Evolutionary conservation across 768 basidiomycete species (phyloP).

Genomic region (Mycena floridula): DNA sequence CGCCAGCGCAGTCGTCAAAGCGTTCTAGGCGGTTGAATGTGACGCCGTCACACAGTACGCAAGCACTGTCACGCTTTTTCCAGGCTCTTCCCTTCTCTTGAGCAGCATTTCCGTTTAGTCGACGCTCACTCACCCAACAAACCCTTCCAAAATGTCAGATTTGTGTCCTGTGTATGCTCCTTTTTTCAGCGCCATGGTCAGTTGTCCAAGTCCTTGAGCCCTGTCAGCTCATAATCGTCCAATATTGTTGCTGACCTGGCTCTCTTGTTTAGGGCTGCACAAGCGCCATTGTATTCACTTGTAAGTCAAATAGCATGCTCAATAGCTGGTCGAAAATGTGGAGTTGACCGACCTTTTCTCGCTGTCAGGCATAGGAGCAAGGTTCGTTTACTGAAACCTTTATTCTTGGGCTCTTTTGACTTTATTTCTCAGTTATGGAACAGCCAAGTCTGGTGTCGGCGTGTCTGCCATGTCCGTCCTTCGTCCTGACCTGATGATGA

Average conservation of each 20-base stretch:
- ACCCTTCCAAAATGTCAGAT: constrained; percentile 52
- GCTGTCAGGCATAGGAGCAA: constrained; percentile 72
- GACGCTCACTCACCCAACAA: background rate
- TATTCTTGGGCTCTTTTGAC: constrained; percentile 4
- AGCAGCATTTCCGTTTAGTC: too few species aligned
- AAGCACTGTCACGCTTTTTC: too few species aligned
- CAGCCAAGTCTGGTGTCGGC: constrained; percentile 97
- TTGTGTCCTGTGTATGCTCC: constrained; percentile 93
- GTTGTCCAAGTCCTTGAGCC: constrained; percentile 17
- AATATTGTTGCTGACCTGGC: constrained; percentile 3
- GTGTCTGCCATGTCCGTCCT: constrained; percentile 98
- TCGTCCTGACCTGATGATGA: constrained; percentile 97
- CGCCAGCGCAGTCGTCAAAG: too few species aligned
- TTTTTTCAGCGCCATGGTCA: constrained; percentile 95
- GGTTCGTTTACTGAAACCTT: constrained; percentile 37
- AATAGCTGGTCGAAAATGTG: background rate
- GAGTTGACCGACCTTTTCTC: constrained; percentile 4
- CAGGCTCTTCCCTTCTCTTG: too few species aligned
- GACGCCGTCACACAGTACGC: too few species aligned
- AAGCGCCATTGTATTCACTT: constrained; percentile 95
- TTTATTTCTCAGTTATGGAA: constrained; percentile 72
- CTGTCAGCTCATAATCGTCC: too few species aligned
- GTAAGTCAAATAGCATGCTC: constrained; percentile 43
- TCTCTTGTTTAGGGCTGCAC: constrained; percentile 73
- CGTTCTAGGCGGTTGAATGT: too few species aligned